A percentile compares a stretch with the other conserved stretches of the same genome.
Evolutionary conservation across 306 rosid species (phyloP).

Genomic region (Inga laurina): DNA sequence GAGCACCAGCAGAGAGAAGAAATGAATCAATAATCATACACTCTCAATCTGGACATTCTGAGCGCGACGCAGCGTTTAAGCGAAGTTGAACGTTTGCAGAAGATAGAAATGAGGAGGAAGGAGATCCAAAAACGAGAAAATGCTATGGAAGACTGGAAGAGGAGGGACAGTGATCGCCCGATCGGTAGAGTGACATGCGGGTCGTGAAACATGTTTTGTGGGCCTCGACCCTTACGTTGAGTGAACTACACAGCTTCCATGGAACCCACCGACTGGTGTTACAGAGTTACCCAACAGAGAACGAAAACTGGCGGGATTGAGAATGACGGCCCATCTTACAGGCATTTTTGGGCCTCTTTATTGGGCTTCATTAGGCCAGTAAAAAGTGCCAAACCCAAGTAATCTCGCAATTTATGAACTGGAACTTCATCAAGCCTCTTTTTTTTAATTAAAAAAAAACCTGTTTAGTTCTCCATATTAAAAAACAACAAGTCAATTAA

Average conservation of each 20-base stretch:
- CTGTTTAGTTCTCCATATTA: too few species aligned
- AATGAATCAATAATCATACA: background rate
- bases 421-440: background rate
- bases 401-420: background rate
- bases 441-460: too few species aligned
- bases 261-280: background rate
- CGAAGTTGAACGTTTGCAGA: background rate
- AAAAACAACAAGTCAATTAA: too few species aligned
- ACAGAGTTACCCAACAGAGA: background rate
- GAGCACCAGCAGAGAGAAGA: background rate
- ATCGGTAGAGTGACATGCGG: conserved; percentile 18
- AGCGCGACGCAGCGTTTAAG: conserved; percentile 17
- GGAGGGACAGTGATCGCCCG: conserved; percentile 18
- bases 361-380: background rate
- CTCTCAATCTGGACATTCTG: background rate
- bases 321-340: conserved; percentile 14
- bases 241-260: background rate
- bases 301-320: background rate
- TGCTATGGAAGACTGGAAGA: conserved; percentile 8
- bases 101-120: conserved; percentile 11
- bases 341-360: background rate
- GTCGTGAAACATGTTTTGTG: conserved; percentile 14
- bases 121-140: conserved; percentile 5
- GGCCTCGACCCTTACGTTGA: conserved; percentile 4
- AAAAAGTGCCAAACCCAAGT: background rate